Conservation (phyloP, 192 early-diverging fungal genomes). For the Geranomyces michiganensis region DNA sequence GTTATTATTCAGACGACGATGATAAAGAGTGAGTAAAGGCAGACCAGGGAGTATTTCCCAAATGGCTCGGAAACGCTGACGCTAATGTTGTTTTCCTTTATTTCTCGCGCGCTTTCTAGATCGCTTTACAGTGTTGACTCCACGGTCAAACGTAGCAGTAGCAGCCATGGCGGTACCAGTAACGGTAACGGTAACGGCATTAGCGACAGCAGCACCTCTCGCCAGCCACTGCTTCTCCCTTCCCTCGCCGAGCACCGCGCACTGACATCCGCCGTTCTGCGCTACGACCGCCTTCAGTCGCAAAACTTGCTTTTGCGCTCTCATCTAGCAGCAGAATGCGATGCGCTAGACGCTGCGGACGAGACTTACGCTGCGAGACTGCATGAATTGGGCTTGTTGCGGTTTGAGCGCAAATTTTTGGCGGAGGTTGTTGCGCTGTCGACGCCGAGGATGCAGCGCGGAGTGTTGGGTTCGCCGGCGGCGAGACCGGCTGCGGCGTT, state of each 20-base stretch:
- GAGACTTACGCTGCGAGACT: not conserved
- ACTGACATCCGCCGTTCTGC: not conserved
- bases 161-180: not conserved
- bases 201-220: too few relatives aligned
- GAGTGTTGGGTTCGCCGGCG: too few relatives aligned
- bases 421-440: not conserved
- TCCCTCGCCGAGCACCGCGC: not conserved
- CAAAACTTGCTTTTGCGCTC: not conserved
- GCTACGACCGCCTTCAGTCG: slow-evolving; percentile 2
- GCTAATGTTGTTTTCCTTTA: not conserved
- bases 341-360: slow-evolving; percentile 7
- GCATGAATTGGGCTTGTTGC: not conserved
- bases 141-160: not conserved
- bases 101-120: not conserved
- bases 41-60: too few relatives aligned
- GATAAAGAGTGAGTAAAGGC: not conserved
- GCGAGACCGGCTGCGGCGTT: too few relatives aligned
- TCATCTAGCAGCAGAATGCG: not conserved
- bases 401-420: not conserved
- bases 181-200: not conserved
- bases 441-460: too few relatives aligned
- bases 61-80: not conserved
- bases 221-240: not conserved
- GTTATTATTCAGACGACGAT: not conserved
- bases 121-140: not conserved